These are phyloP conservation scores for Quercus dentata DNA, from an alignment of 306 rosid species.

Conservation along the genomic window DNA sequence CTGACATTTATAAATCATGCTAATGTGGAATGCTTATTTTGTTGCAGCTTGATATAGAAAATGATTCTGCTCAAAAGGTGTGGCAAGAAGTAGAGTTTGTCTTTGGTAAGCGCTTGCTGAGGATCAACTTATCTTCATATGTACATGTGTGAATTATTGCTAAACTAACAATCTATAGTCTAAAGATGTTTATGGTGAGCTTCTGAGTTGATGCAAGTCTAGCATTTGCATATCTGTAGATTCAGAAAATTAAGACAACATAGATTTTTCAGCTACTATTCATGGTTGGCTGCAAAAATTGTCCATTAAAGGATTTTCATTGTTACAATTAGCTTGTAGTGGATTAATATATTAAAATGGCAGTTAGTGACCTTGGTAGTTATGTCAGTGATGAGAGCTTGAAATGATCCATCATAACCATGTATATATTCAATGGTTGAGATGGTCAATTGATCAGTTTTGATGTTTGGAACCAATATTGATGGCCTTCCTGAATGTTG, in stretches of 20 bases:
- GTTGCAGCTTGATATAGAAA: slow-evolving; percentile 84
- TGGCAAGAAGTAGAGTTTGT: slow-evolving; percentile 87
- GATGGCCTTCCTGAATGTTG: background rate
- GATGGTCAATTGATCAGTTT: background rate
- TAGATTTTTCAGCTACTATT: background rate
- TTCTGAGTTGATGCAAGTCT: background rate
- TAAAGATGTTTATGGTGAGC: background rate
- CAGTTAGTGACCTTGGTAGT: background rate
- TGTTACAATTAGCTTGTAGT: background rate
- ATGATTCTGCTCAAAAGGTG: slow-evolving; percentile 64
- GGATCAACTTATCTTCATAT: background rate
- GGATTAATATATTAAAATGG: background rate
- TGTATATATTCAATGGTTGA: background rate
- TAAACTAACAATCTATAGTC: background rate
- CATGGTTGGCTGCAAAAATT: background rate
- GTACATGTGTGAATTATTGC: background rate
- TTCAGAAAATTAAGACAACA: background rate
- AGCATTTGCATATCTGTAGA: background rate
- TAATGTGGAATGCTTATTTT: slow-evolving; percentile 23
- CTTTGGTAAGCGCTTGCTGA: slow-evolving; percentile 63
- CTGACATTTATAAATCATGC: background rate
- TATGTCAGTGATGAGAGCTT: background rate
- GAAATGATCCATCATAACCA: background rate
- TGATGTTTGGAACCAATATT: background rate
- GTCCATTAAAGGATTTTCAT: background rate